A percentile compares a stretch with the other conserved stretches of the same genome.
phyloP scores from a whole-genome alignment of 2,329 filamentous ascomycete genomes.

The Diaporthe sp. region DNA sequence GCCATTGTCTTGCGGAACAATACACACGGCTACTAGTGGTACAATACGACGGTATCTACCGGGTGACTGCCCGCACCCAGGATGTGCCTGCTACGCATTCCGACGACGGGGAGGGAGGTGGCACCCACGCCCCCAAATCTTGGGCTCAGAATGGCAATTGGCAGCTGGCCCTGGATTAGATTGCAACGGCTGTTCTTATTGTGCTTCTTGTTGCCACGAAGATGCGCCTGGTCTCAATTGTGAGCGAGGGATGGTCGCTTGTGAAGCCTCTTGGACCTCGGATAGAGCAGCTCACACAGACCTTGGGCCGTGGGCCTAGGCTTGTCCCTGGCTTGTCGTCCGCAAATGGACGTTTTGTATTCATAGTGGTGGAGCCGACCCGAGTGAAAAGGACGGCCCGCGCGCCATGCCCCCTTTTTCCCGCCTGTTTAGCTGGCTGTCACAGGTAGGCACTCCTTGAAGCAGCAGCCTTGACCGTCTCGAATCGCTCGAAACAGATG shows the following conservation, averaged over 20 bases:
- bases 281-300: constrained; percentile 25
- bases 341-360: constrained; percentile 34
- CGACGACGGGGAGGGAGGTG: neutral
- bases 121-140: neutral
- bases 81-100: neutral
- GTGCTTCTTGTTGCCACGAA: neutral
- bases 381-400: constrained; percentile 33
- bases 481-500: constrained; percentile 30
- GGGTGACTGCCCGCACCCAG: constrained; percentile 14
- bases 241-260: neutral
- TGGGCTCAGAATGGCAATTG: neutral
- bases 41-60: constrained; percentile 33
- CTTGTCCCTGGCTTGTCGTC: constrained; percentile 22
- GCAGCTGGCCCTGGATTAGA: neutral
- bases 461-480: constrained; percentile 31
- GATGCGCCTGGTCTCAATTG: neutral
- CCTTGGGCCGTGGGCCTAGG: neutral
- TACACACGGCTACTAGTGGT: neutral
- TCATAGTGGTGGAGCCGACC: constrained; percentile 25
- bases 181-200: neutral
- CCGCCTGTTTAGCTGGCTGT: constrained; percentile 29
- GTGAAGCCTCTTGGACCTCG: constrained; percentile 29
- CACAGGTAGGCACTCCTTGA: constrained; percentile 30
- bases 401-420: constrained; percentile 33
- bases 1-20: constrained; percentile 15